These are phyloP conservation scores for Alternaria ethzedia DNA, from an alignment of 2,329 filamentous ascomycete genomes.

Conservation along the genomic window DNA sequence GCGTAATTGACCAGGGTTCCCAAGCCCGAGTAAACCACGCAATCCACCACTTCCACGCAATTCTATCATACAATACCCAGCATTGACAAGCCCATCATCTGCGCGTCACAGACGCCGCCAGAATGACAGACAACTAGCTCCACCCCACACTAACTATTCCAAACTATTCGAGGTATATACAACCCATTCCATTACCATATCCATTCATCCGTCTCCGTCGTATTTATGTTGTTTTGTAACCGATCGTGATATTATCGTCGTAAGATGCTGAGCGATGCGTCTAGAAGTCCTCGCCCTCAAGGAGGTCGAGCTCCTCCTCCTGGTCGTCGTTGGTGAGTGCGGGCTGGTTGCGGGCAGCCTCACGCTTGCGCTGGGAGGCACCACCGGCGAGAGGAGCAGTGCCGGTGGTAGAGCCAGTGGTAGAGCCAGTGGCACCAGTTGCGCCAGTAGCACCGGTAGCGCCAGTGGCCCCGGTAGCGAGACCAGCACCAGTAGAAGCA, in stretches of 20 bases:
- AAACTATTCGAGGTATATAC: constrained; percentile 12
- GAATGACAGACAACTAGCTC: not conserved
- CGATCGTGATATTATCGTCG: not conserved
- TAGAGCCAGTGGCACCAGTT: not conserved
- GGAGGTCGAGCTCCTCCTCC: constrained; percentile 43
- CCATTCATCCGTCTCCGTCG: not conserved
- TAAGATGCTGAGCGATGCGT: not conserved
- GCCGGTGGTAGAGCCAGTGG: constrained; percentile 3
- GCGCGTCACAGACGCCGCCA: constrained; percentile 16
- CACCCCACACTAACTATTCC: not conserved
- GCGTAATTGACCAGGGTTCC: constrained; percentile 29
- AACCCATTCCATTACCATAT: not conserved
- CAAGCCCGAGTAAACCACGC: constrained; percentile 23
- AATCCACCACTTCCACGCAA: constrained; percentile 5
- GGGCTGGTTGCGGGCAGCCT: constrained; percentile 20
- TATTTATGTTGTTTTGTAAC: not conserved
- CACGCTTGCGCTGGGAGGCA: constrained; percentile 25
- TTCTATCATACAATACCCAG: constrained; percentile 2
- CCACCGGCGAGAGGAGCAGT: constrained; percentile 13
- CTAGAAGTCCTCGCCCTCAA: constrained; percentile 23
- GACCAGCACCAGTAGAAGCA: not conserved
- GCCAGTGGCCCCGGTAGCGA: constrained; percentile 2
- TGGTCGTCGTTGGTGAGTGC: constrained; percentile 43
- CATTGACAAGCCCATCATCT: not conserved
- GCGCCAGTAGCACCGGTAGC: not conserved